phyloP scores from a whole-genome alignment of 2,329 filamentous ascomycete species.

The Clarireedia hainanense region DNA sequence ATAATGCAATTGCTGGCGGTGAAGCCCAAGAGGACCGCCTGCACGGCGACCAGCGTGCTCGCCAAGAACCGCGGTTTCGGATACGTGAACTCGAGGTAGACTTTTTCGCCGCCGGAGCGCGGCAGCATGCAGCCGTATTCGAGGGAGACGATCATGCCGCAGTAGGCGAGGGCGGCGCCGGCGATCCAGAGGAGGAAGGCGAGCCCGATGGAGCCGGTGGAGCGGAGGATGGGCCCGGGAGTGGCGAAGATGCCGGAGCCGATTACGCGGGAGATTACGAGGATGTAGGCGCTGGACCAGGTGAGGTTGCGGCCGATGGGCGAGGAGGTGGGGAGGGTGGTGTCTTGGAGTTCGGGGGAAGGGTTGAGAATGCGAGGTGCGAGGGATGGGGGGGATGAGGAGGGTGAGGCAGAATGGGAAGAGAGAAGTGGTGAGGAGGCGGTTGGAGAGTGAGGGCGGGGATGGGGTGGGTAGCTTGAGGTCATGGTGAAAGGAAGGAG shows the following conservation, averaged over 20 bases:
- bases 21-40: conserved; percentile 43
- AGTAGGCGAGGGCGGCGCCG: conserved; percentile 37
- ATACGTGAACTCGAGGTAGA: conserved; percentile 47
- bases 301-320: conserved; percentile 41
- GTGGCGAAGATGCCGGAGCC: conserved; percentile 27
- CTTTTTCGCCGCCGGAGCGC: conserved; percentile 42
- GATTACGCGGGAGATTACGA: conserved; percentile 25
- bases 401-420: not conserved
- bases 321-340: conserved; percentile 51
- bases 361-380: conserved; percentile 31
- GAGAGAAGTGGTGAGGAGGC: conserved; percentile 13
- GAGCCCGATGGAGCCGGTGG: conserved; percentile 55
- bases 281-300: conserved; percentile 24
- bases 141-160: conserved; percentile 37
- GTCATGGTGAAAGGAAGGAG: not conserved
- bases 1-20: conserved; percentile 45
- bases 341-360: conserved; percentile 36
- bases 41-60: conserved; percentile 44
- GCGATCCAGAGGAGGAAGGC: conserved; percentile 46
- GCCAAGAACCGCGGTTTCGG: conserved; percentile 43
- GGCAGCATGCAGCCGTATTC: conserved; percentile 40
- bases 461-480: not conserved
- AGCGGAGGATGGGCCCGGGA: conserved; percentile 60
- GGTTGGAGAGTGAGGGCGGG: not conserved
- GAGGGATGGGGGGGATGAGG: conserved; percentile 1